phyloP scores from a whole-genome alignment of 768 basidiomycete species.

The Lactarius evosmus region DNA sequence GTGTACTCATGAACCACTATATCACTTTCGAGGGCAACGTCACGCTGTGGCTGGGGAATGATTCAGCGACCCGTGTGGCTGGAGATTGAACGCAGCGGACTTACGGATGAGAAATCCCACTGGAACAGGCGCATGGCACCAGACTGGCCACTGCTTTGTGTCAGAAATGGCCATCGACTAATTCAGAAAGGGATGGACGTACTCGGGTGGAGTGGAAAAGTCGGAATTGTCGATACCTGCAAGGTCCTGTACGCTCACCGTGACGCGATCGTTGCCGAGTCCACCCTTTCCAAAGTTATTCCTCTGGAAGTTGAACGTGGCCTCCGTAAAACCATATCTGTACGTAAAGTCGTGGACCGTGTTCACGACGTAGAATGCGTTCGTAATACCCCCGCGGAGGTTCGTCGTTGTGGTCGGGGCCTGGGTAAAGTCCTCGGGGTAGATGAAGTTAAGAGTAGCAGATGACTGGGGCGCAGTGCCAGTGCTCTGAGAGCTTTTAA shows the following conservation, averaged over 20 bases:
- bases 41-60: conserved; percentile 52
- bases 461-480: conserved; percentile 40
- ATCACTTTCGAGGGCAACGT: conserved; percentile 64
- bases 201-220: conserved; percentile 46
- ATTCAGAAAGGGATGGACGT: conserved; percentile 20
- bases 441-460: conserved; percentile 42
- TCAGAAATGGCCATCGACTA: background rate
- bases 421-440: conserved; percentile 36
- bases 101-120: conserved; percentile 33
- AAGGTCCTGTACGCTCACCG: conserved; percentile 49
- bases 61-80: background rate
- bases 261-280: conserved; percentile 53
- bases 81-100: conserved; percentile 22
- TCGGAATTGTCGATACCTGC: conserved; percentile 45
- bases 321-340: conserved; percentile 59
- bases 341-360: too few species aligned
- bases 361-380: conserved; percentile 62
- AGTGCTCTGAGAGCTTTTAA: conserved; percentile 32
- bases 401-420: conserved; percentile 45
- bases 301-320: conserved; percentile 57
- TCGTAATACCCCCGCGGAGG: conserved; percentile 51
- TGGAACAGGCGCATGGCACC: conserved; percentile 46
- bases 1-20: conserved; percentile 47
- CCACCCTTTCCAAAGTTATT: too few species aligned
- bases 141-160: conserved; percentile 34